Evolutionary conservation across 2,329 filamentous ascomycete species (phyloP).

Genomic region (Raffaelea ambrosiae): DNA sequence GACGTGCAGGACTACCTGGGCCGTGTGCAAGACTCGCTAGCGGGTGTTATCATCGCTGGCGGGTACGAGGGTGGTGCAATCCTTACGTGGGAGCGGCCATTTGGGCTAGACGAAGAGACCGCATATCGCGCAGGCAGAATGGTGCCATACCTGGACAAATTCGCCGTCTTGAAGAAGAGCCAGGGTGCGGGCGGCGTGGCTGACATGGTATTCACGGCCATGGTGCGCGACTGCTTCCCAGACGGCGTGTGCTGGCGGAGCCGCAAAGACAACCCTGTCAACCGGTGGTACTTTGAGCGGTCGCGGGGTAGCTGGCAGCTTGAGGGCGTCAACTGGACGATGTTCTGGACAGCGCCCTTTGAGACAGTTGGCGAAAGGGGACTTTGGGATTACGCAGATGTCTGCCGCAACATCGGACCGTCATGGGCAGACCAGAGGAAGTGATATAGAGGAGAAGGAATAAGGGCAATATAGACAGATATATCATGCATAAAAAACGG

Average conservation of each 20-base stretch:
- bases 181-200: slow-evolving; percentile 91
- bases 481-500: no score
- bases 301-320: slow-evolving; percentile 78
- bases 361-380: slow-evolving; percentile 45
- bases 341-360: slow-evolving; percentile 90
- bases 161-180: slow-evolving; percentile 79
- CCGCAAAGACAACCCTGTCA: slow-evolving; percentile 85
- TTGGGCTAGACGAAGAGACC: slow-evolving; percentile 45
- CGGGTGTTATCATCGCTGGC: slow-evolving; percentile 88
- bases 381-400: slow-evolving; percentile 63
- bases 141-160: slow-evolving; percentile 95
- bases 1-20: slow-evolving; percentile 75
- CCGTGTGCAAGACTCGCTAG: slow-evolving; percentile 72
- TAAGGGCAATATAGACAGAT: no score
- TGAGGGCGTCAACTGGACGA: slow-evolving; percentile 78
- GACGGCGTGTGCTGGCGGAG: slow-evolving; percentile 88
- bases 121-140: slow-evolving; percentile 50
- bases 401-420: slow-evolving; percentile 58
- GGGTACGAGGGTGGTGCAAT: slow-evolving; percentile 95
- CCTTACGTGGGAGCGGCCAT: slow-evolving; percentile 79
- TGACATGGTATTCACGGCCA: slow-evolving; percentile 92
- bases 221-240: slow-evolving; percentile 85
- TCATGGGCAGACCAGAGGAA: slow-evolving; percentile 52
- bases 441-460: no score
- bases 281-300: slow-evolving; percentile 98